phyloP scores from a whole-genome alignment of 139 green algal genomes.

The Chlorella sorokiniana region DNA sequence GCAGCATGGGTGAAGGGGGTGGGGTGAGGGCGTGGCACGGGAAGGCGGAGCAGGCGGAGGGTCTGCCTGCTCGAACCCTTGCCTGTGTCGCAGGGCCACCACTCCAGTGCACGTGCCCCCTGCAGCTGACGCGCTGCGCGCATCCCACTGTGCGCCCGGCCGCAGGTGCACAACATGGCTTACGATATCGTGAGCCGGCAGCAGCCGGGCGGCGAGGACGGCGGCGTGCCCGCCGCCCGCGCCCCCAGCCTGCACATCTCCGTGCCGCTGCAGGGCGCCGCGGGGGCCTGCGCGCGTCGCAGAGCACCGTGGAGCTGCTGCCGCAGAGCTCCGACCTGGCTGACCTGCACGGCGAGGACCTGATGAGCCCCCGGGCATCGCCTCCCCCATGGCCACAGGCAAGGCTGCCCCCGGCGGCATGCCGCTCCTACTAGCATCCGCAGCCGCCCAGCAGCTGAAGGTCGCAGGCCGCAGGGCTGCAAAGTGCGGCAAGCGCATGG shows the following conservation, averaged over 20 bases:
- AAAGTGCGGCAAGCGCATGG: no score
- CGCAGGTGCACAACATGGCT: slow-evolving; percentile 48
- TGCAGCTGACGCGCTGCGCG: not conserved
- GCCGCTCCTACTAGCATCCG: not conserved
- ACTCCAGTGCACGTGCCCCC: not conserved
- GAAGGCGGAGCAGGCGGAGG: not conserved
- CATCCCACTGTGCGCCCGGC: not conserved
- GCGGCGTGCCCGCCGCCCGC: not conserved
- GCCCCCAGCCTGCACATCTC: not conserved
- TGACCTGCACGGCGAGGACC: slow-evolving; percentile 20
- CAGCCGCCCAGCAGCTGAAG: not conserved
- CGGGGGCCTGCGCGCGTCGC: not conserved
- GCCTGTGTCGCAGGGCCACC: no score
- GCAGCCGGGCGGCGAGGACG: not conserved
- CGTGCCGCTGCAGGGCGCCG: not conserved
- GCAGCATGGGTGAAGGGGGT: not conserved
- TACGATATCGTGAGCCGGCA: slow-evolving; percentile 30
- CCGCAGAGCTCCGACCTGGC: not conserved
- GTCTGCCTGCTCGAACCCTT: no score
- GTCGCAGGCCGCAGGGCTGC: no score
- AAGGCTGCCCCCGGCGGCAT: not conserved
- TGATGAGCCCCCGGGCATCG: slow-evolving; percentile 26
- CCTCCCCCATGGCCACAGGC: slow-evolving; percentile 5
- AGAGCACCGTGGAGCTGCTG: slow-evolving; percentile 1
- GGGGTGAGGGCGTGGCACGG: not conserved